A percentile compares a stretch with the other conserved stretches of the same genome.
Conservation (phyloP, 805 yeast genomes). For the Spathaspora boniae region DNA sequence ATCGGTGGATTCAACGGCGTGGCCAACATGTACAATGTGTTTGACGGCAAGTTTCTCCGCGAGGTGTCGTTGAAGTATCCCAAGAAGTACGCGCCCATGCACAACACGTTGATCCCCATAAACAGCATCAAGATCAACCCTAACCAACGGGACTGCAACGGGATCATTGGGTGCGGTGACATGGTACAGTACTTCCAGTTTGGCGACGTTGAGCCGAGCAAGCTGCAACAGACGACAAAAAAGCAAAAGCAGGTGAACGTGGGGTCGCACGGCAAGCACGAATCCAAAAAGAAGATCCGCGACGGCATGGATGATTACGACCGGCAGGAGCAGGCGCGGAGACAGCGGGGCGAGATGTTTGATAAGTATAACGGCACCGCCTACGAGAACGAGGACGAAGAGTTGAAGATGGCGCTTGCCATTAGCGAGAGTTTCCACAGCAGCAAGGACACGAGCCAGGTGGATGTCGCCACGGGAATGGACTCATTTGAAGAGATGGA, state of each 20-base stretch:
- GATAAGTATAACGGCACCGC: slow-evolving; percentile 47
- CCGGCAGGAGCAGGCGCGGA: slow-evolving; percentile 19
- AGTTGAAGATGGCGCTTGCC: slow-evolving; percentile 41
- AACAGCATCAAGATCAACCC: slow-evolving; percentile 23
- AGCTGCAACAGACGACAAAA: slow-evolving; percentile 4
- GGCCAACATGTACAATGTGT: slow-evolving; percentile 38
- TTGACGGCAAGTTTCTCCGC: slow-evolving; percentile 40
- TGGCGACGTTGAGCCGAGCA: slow-evolving; percentile 29
- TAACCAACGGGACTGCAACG: slow-evolving; percentile 25
- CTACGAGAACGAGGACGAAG: slow-evolving; percentile 34
- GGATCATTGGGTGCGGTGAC: slow-evolving; percentile 41
- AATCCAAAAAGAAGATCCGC: slow-evolving; percentile 21
- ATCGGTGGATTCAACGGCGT: slow-evolving; percentile 44
- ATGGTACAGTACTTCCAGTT: slow-evolving; percentile 45
- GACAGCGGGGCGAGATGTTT: slow-evolving; percentile 24
- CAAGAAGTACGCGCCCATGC: slow-evolving; percentile 19
- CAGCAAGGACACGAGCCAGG: slow-evolving; percentile 1
- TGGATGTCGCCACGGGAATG: not conserved
- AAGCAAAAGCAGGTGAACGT: slow-evolving; percentile 16
- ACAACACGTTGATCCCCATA: slow-evolving; percentile 22
- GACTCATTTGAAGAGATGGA: not conserved
- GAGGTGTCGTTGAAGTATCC: slow-evolving; percentile 31
- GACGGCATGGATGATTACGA: slow-evolving; percentile 38
- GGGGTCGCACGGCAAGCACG: slow-evolving; percentile 21
- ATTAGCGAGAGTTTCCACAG: slow-evolving; percentile 27